These are phyloP conservation scores for Gyromitra esculenta DNA, from an alignment of 2,329 filamentous ascomycete species.

Conservation along the genomic window DNA sequence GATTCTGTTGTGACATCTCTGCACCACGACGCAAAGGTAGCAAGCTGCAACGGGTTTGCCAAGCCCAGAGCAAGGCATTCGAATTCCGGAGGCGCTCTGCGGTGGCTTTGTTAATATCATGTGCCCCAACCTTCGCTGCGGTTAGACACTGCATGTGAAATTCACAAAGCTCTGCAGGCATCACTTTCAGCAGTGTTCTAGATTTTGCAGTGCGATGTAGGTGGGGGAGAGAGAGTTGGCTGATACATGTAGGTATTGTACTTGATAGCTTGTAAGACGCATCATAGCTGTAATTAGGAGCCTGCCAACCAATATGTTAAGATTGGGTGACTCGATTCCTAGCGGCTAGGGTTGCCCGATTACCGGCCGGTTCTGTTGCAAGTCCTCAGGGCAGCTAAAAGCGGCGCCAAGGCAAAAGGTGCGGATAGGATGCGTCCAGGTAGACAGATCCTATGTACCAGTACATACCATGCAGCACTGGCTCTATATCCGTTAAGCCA, in stretches of 20 bases:
- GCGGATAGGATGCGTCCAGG: background rate
- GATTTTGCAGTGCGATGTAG: background rate
- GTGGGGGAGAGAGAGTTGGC: background rate
- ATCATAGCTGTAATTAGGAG: background rate
- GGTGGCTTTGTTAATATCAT: background rate
- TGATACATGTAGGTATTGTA: background rate
- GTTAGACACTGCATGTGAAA: background rate
- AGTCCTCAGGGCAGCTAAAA: background rate
- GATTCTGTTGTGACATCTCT: background rate
- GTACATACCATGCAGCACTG: background rate
- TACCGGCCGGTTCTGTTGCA: background rate
- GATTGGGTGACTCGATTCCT: background rate
- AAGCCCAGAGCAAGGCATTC: background rate
- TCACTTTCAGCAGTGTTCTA: background rate
- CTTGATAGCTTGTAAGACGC: background rate
- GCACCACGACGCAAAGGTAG: background rate
- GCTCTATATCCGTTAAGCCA: background rate
- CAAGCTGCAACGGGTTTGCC: background rate
- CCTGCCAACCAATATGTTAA: background rate
- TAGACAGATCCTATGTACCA: background rate
- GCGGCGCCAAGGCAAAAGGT: background rate
- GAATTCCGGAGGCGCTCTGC: background rate
- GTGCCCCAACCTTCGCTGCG: background rate
- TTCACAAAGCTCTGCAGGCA: no score
- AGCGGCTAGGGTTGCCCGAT: background rate